Base-by-base conservation (phyloP, 2,329 filamentous ascomycete genomes). In the Shiraia sp. region DNA sequence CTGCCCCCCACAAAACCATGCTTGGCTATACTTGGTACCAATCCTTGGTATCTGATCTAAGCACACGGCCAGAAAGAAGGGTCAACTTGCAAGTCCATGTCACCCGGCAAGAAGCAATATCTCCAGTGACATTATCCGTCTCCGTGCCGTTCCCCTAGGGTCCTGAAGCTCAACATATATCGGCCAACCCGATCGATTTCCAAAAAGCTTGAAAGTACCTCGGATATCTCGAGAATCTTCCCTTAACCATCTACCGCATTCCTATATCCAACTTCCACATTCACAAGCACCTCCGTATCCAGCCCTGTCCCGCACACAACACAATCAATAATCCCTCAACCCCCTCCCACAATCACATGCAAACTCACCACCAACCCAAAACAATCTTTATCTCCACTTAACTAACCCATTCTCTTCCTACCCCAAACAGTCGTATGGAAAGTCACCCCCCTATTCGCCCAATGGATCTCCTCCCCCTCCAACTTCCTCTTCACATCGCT, bases 361-460 rank as follows among this genome's bases (percentile, higher is more conserved):
- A 10, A 10, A 8, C 10, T 10, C 17, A n/a, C 22, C 22, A 28
- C 27, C n/a, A 42, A 17, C 33, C 32, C 28, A 27, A 23, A 22
- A 23, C 27, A 19, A 24, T 23, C 4, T n/a, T 16, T 26, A n/a
- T 14, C 6, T 22, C 9, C 31, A 15, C 10, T 15, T 22, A 27
- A 33, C 23, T 41, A 37, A 32, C 23, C 16, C 15, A 13, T 2
- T n/a, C 34, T n/a, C 17, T 27, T 23, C 34, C 32, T 38, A 48
- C 32, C 10, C 31, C 12, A 32, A 29, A 14, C 46, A 87, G 90
- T 96, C 13, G 76, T 97, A 7, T 99, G 93, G 93, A 90, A 88
- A 69, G 86, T 96, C 54, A 92, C 90, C 0, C 90, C 91, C 7
- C 75, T 83, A 31, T 84, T 97, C 61, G 88, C 91, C 15, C 75